These are phyloP conservation scores for Eucalyptus pumila DNA, from an alignment of 345 rosid species.

Conservation along the genomic window DNA sequence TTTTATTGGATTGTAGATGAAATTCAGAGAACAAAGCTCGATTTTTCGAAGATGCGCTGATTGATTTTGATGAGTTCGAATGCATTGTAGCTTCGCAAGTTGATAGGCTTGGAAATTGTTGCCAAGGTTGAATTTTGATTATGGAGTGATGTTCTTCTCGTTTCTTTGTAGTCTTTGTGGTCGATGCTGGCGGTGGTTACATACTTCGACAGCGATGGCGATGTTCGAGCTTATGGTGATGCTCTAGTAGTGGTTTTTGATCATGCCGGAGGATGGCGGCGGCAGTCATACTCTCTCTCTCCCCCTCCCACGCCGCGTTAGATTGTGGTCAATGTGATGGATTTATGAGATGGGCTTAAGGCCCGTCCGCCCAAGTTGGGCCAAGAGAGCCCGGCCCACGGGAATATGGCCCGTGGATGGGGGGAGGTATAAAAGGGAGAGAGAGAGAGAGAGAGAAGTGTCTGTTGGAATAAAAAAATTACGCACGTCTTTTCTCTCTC, in stretches of 20 bases:
- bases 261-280: accelerated
- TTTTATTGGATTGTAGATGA: not conserved
- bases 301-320: not conserved
- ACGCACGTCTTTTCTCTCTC: too few relatives aligned
- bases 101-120: not conserved
- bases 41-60: accelerated
- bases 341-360: too few relatives aligned
- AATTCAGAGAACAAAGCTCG: not conserved
- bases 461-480: too few relatives aligned
- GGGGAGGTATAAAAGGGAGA: too few relatives aligned
- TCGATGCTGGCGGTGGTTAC: not conserved
- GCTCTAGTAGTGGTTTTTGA: not conserved
- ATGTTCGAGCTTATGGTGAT: not conserved
- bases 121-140: not conserved
- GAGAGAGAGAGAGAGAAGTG: too few relatives aligned
- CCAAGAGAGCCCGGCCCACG: too few relatives aligned
- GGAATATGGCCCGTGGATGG: too few relatives aligned
- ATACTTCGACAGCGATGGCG: not conserved
- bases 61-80: not conserved
- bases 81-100: not conserved
- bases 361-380: too few relatives aligned
- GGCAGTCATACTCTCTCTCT: not conserved
- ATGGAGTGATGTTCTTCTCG: not conserved
- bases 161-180: not conserved
- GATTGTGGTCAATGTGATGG: not conserved